These are phyloP conservation scores for Spathaspora arborariae DNA, from an alignment of 805 yeast species.

Conservation along the genomic window DNA sequence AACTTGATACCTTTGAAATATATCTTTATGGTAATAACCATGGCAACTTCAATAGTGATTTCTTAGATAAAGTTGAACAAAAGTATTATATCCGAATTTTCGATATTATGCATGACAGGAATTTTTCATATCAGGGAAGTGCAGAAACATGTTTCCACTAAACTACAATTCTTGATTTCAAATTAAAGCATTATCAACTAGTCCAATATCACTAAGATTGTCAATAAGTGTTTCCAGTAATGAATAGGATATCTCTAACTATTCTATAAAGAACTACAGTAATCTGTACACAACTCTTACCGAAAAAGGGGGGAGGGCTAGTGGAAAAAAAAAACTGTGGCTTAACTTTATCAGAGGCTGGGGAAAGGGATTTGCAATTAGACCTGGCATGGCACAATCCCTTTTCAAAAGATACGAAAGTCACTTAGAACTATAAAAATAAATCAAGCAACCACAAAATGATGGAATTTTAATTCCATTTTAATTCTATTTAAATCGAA, in stretches of 20 bases:
- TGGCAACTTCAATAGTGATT: no score
- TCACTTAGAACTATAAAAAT: not conserved
- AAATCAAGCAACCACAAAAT: not conserved
- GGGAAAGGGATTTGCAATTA: not conserved
- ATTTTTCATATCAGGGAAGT: no score
- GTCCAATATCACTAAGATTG: no score
- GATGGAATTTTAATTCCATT: no score
- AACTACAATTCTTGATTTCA: not conserved
- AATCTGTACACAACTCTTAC: not conserved
- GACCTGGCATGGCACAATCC: not conserved
- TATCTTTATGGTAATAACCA: no score
- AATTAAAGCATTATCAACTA: no score
- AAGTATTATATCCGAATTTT: no score
- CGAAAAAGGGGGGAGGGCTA: not conserved
- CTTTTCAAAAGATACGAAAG: not conserved
- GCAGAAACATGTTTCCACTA: not conserved
- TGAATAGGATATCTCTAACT: not conserved
- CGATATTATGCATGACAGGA: no score
- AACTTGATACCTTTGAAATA: no score
- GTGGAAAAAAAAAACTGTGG: not conserved
- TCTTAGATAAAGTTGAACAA: no score
- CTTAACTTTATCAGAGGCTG: not conserved
- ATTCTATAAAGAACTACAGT: not conserved
- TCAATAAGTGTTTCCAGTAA: no score
- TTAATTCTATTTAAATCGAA: not conserved